Base-by-base conservation (phyloP, 225 moss, liverwort and hornwort genomes). In the Marchantia polymorpha region DNA sequence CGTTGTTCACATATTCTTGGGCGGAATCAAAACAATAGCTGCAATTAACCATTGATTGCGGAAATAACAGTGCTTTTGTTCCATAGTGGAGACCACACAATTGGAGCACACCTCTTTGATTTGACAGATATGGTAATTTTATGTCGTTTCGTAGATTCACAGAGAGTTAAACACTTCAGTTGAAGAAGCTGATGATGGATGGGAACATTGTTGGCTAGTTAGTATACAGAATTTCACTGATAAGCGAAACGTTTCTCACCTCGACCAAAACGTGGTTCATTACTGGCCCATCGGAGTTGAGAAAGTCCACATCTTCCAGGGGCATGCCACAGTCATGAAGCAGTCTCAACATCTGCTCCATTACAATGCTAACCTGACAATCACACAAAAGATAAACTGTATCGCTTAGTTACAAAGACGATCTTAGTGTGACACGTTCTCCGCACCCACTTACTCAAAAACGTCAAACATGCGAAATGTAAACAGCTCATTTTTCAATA, bases 261-360 rank as follows among this genome's bases (percentile, higher is more conserved):
- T 99, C 83, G 46, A 93, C 80, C 53, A 99, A 84, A 72, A 95
- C 85, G 78, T 80, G 88, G 84, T 95, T 99, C 99, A 99, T 99
- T 27, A 91, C 90, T 82, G 90, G 89, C 75, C 99, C 99, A 58
- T 95, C 99, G 39, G 88, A 90, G 78, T 99, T 93, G 87, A 99
- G 86, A 83, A 99, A 93, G 77, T 95, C 95, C 81, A 91, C 91
- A 76, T 99, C 99, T 73, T 55, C 83, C 67, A 84, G 58, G 54
- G 95, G 99, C 90, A 99, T 84, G 71, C 95, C 99, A 60, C 95
- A 93, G 77, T 82, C 86, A 85, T 95, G 99, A 69, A 99, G 83
- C 69, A 99, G 93, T 52, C 99, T 87, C 72, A 99, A 86, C 82
- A 99, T 92, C 78, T 99, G 99, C 80, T 99, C 99, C 99, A 95